A percentile compares a stretch with the other conserved stretches of the same genome.
phyloP scores from a whole-genome alignment of 2,329 filamentous ascomycete species.

The Ampelomyces quisqualis region DNA sequence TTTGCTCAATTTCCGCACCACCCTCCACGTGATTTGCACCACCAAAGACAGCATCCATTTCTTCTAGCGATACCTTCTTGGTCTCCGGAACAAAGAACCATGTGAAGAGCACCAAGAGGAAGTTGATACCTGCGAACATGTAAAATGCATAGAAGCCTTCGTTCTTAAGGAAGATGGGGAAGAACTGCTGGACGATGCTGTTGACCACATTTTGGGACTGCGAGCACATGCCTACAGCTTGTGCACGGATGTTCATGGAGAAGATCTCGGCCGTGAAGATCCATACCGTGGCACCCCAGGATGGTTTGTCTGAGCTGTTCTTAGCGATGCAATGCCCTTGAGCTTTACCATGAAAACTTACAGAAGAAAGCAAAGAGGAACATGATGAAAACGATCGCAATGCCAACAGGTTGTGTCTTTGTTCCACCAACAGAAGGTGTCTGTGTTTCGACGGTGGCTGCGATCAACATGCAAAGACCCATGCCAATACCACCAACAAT shows the following conservation, averaged over 20 bases:
- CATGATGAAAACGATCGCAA: slow-evolving; percentile 67
- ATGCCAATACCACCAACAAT: slow-evolving; percentile 69
- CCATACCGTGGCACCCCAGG: slow-evolving; percentile 69
- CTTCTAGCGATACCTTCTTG: slow-evolving; percentile 53
- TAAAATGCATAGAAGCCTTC: slow-evolving; percentile 58
- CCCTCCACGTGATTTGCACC: slow-evolving; percentile 59
- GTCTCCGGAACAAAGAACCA: slow-evolving; percentile 49
- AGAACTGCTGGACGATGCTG: slow-evolving; percentile 68
- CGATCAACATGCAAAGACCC: slow-evolving; percentile 69
- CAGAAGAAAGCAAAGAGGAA: slow-evolving; percentile 67
- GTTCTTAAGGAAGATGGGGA: slow-evolving; percentile 65
- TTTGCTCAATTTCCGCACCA: slow-evolving; percentile 52
- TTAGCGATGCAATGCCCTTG: slow-evolving; percentile 23
- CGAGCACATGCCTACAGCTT: slow-evolving; percentile 67
- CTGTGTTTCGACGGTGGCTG: slow-evolving; percentile 57
- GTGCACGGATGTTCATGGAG: slow-evolving; percentile 70
- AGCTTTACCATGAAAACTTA: slow-evolving; percentile 36
- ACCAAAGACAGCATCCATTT: slow-evolving; percentile 59
- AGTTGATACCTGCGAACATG: slow-evolving; percentile 55
- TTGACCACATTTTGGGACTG: slow-evolving; percentile 63
- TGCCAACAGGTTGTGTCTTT: slow-evolving; percentile 62
- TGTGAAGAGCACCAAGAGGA: slow-evolving; percentile 45
- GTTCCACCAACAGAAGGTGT: slow-evolving; percentile 57
- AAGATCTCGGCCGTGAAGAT: slow-evolving; percentile 71
- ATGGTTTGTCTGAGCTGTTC: slow-evolving; percentile 58